phyloP scores from a whole-genome alignment of 345 rosid species.

The Psidium friedrichsthalianum region DNA sequence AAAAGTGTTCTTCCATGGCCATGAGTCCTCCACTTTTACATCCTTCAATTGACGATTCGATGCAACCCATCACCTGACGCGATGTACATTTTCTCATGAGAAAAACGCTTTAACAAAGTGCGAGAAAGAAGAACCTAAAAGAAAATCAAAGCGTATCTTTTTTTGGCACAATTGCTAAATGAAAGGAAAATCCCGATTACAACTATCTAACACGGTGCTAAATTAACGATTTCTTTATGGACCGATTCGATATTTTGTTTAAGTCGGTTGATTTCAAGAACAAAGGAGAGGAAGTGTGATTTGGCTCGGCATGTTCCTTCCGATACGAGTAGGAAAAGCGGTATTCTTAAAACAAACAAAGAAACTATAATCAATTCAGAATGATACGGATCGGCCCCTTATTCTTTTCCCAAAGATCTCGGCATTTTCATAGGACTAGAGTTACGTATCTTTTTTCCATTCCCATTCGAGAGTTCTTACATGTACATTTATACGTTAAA shows the following conservation, averaged over 20 bases:
- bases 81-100: neutral
- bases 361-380: neutral
- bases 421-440: neutral
- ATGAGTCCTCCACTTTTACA: neutral
- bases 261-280: no score
- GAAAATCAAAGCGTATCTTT: no score
- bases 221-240: no score
- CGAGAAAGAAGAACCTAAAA: neutral
- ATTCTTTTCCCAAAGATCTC: neutral
- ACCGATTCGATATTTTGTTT: no score
- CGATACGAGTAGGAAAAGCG: neutral
- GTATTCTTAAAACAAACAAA: neutral
- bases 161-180: no score
- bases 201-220: neutral
- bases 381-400: neutral
- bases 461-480: neutral
- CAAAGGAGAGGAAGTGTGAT: neutral
- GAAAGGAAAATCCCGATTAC: neutral
- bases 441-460: neutral
- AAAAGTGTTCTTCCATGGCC: neutral
- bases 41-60: neutral
- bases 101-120: neutral
- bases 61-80: no score
- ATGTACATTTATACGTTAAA: no score
- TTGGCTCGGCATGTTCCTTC: no score